Evolutionary conservation across 1,139 yeast species (phyloP).

Genomic region (Yamadazyma membranifaciens): DNA sequence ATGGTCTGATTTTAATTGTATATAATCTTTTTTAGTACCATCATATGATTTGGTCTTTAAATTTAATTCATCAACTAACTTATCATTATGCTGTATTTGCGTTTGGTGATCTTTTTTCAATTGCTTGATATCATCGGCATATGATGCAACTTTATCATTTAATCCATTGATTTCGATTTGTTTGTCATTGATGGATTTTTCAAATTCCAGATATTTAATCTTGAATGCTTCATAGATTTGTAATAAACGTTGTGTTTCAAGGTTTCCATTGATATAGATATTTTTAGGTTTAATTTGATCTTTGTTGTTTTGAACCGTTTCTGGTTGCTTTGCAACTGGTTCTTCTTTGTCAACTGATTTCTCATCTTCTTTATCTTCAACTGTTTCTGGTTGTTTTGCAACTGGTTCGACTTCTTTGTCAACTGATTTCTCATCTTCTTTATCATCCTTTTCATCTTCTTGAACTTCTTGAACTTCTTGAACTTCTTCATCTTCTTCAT

Average conservation of each 20-base stretch:
- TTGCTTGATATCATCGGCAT: neutral
- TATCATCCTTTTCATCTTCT: neutral
- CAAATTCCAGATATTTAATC: constrained; percentile 7
- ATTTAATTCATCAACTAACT: neutral
- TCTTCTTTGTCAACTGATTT: constrained; percentile 1
- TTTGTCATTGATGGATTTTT: constrained; percentile 1
- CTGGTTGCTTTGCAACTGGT: constrained; percentile 5
- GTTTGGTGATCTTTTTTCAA: constrained; percentile 2
- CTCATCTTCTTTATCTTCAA: constrained; percentile 1
- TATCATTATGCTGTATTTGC: constrained; percentile 2
- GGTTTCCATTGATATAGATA: constrained; percentile 5
- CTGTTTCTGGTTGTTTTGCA: constrained; percentile 5
- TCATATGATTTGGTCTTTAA: constrained; percentile 3
- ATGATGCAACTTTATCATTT: neutral
- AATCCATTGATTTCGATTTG: constrained; percentile 1
- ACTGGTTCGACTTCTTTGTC: constrained; percentile 1
- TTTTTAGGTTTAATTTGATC: no score
- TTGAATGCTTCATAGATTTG: constrained; percentile 10
- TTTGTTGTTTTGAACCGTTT: no score
- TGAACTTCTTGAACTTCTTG: neutral
- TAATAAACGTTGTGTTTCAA: constrained; percentile 7
- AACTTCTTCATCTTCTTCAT: neutral
- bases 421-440: neutral
- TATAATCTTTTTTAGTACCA: neutral
- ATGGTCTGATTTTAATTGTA: neutral